phyloP scores from a whole-genome alignment of 1,139 yeast species.

The Saccharomyces hybrid region DNA sequence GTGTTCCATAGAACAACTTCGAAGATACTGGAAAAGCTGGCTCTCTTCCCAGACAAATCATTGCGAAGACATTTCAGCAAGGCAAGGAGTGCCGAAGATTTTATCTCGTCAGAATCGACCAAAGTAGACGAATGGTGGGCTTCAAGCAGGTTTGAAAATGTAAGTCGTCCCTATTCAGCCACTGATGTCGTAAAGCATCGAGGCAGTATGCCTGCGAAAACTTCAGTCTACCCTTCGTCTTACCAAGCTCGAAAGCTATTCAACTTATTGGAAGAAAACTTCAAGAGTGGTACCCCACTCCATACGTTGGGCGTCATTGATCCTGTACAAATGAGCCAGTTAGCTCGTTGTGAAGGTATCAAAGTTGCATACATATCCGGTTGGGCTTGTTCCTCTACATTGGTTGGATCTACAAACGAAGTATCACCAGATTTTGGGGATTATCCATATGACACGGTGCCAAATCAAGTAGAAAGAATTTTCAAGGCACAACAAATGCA shows the following conservation, averaged over 20 bases:
- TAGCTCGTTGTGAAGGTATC: slow-evolving; percentile 41
- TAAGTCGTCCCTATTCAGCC: slow-evolving; percentile 48
- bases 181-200: slow-evolving; percentile 47
- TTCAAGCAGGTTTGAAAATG: slow-evolving; percentile 41
- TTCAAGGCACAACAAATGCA: slow-evolving; percentile 54
- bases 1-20: neutral
- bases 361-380: slow-evolving; percentile 57
- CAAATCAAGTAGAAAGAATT: slow-evolving; percentile 53
- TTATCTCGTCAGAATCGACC: slow-evolving; percentile 17
- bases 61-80: neutral
- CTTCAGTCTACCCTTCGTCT: slow-evolving; percentile 41
- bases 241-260: slow-evolving; percentile 49
- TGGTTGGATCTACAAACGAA: slow-evolving; percentile 51
- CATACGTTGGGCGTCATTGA: slow-evolving; percentile 57
- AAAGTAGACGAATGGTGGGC: slow-evolving; percentile 47
- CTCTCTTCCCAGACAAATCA: neutral
- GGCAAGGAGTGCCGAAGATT: slow-evolving; percentile 3
- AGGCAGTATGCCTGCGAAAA: slow-evolving; percentile 40
- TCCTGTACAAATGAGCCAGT: slow-evolving; percentile 55
- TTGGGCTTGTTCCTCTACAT: slow-evolving; percentile 49
- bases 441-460: slow-evolving; percentile 61
- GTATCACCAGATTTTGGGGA: slow-evolving; percentile 58
- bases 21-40: neutral
- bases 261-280: slow-evolving; percentile 38
- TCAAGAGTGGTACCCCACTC: slow-evolving; percentile 40